Conservation (phyloP, 2,329 filamentous ascomycete genomes). For the Fusarium musae region DNA sequence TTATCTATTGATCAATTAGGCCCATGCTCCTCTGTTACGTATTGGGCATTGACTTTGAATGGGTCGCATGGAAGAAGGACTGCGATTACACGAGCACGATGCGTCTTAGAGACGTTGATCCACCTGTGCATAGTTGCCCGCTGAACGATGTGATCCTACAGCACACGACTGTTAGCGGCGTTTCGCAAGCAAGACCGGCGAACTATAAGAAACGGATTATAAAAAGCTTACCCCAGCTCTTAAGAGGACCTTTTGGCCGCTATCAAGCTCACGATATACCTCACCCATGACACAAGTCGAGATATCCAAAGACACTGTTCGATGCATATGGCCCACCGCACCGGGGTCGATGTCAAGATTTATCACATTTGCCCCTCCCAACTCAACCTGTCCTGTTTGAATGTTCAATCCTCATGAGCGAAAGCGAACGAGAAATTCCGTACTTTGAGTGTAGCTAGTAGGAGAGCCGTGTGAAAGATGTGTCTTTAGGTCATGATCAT, state of each 20-base stretch:
- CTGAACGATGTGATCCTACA: slow-evolving; percentile 13
- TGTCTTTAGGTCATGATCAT: not conserved
- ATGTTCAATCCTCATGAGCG: not conserved
- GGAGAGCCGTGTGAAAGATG: slow-evolving; percentile 1
- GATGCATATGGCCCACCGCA: slow-evolving; percentile 10
- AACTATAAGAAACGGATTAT: not conserved
- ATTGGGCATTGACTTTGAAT: not conserved
- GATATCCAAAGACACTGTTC: slow-evolving; percentile 17
- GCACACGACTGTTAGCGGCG: not conserved
- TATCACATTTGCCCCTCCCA: slow-evolving; percentile 14
- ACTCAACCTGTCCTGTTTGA: not conserved
- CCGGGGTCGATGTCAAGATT: slow-evolving; percentile 14
- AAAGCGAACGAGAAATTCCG: slow-evolving; percentile 3
- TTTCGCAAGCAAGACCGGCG: not conserved
- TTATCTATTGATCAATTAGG: no score
- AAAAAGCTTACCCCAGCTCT: slow-evolving; percentile 5
- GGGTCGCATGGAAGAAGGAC: slow-evolving; percentile 4
- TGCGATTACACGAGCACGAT: slow-evolving; percentile 10
- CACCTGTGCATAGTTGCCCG: slow-evolving; percentile 18
- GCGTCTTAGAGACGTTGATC: slow-evolving; percentile 7
- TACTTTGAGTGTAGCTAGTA: not conserved
- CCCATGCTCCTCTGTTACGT: slow-evolving; percentile 1
- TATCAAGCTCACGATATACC: slow-evolving; percentile 17
- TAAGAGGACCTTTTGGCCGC: slow-evolving; percentile 10
- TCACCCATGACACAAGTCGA: slow-evolving; percentile 16